Evolutionary conservation across 2,329 filamentous ascomycete species (phyloP), one percentile per base, ranked within the genome.

Genomic region (Cladosporium halotolerans): DNA sequence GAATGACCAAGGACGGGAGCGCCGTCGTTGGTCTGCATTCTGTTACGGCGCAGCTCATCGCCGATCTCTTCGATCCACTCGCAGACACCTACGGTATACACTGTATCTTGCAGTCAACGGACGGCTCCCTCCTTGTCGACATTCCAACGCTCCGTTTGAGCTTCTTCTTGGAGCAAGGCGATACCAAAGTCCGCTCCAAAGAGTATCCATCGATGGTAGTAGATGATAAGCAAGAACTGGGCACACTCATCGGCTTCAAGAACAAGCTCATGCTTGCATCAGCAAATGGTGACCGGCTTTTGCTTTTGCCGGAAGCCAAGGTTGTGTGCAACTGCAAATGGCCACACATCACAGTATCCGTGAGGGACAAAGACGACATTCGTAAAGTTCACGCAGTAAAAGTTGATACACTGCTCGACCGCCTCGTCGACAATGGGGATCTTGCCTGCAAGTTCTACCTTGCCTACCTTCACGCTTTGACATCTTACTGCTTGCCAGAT

Each of bases 401-500:
- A 1, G 62, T 79, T 0, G 70, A 88, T 2, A 76, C 79, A 0
- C 73, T 79, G 0, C 64, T 88, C 0, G 73, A 78, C 2, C 84
- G 81, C 36, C 72, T 82, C 0, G 69, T 79, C 0, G 83, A 86
- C 43, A 79, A 79, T 0, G 63, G 63, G 0, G 57, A 65, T 83
- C 0, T 66, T 82, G 0, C 56, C 39, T 53, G 56, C 55, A 59
- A 60, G 44, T 51, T 66, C 1, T 60, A 56, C 38, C 11, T 63
- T 59, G 82, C 81, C 0, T 65, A 76, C 3, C 63, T 82, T 1
- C 84, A 88, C 60, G 84, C 83, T 0, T 66, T 76, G 4, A 87
- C 84, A 0, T 83, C 83, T 0, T 80, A 77, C 32, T 60, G 76
- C 0, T 34, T 86, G 0, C 76, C 79, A 0, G 84, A 87, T 60